Conservation (phyloP, 257 asterid species). For the Vinca minor region DNA sequence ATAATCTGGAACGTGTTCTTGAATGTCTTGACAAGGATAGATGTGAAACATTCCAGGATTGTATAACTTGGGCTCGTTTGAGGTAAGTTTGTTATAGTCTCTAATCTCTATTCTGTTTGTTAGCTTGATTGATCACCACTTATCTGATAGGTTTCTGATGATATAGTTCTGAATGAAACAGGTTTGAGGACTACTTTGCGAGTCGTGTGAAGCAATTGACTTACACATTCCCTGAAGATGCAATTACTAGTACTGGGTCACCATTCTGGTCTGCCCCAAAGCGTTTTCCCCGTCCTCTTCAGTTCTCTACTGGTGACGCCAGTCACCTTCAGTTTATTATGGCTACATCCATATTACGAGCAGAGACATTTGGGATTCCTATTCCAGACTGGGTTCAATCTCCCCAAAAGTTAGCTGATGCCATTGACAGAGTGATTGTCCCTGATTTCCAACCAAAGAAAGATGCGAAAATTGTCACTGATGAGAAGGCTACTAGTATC, state of each 20-base stretch:
- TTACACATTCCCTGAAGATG: slow-evolving; percentile 81
- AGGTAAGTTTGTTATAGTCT: slow-evolving; percentile 40
- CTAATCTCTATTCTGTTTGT: slow-evolving; percentile 5
- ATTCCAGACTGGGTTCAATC: slow-evolving; percentile 74
- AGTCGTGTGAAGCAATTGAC: slow-evolving; percentile 77
- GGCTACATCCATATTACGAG: slow-evolving; percentile 70
- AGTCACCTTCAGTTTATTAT: slow-evolving; percentile 77
- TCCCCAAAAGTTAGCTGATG: slow-evolving; percentile 57
- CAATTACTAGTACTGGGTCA: slow-evolving; percentile 75
- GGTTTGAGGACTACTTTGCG: slow-evolving; percentile 82
- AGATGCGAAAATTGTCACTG: slow-evolving; percentile 69
- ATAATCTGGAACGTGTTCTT: slow-evolving; percentile 66
- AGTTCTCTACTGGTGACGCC: slow-evolving; percentile 51
- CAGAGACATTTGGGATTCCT: slow-evolving; percentile 74
- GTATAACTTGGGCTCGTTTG: slow-evolving; percentile 77
- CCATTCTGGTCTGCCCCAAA: slow-evolving; percentile 98
- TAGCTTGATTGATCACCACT: background rate
- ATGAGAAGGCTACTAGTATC: slow-evolving; percentile 79
- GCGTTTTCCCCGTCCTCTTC: slow-evolving; percentile 72
- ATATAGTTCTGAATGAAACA: slow-evolving; percentile 10
- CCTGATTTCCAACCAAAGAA: slow-evolving; percentile 65
- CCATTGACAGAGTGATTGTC: slow-evolving; percentile 48
- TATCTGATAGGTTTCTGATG: slow-evolving; percentile 9
- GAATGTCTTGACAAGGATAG: slow-evolving; percentile 72
- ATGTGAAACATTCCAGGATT: slow-evolving; percentile 73